These are phyloP conservation scores for Lachnellula cervina DNA, from an alignment of 2,329 filamentous ascomycete species.

Conservation along the genomic window DNA sequence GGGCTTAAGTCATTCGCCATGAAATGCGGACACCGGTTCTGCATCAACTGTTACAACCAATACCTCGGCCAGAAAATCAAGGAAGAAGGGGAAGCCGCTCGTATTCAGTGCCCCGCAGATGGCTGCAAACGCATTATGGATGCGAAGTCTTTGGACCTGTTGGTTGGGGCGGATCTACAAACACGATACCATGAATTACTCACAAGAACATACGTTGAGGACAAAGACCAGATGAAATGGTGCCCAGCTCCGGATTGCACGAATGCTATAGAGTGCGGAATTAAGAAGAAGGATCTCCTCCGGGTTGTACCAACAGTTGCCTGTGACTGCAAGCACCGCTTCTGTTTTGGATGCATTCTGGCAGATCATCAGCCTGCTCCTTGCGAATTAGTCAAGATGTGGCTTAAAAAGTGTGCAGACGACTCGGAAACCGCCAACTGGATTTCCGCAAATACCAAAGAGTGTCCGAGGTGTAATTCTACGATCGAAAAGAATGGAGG, in stretches of 20 bases:
- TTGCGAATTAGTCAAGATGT: slow-evolving; percentile 85
- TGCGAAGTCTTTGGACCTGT: slow-evolving; percentile 75
- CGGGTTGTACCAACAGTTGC: slow-evolving; percentile 85
- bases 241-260: slow-evolving; percentile 96
- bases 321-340: slow-evolving; percentile 78
- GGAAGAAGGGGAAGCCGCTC: slow-evolving; percentile 89
- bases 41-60: slow-evolving; percentile 84
- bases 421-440: slow-evolving; percentile 98
- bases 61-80: slow-evolving; percentile 91
- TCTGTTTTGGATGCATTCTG: slow-evolving; percentile 92
- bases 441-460: slow-evolving; percentile 98
- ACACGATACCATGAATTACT: slow-evolving; percentile 77
- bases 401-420: slow-evolving; percentile 97
- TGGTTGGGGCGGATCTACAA: slow-evolving; percentile 55
- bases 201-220: slow-evolving; percentile 92
- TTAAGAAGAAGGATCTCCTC: slow-evolving; percentile 83
- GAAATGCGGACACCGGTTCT: slow-evolving; percentile 92
- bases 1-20: slow-evolving; percentile 82
- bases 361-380: slow-evolving; percentile 91
- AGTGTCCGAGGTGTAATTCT: slow-evolving; percentile 91
- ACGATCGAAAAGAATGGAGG: slow-evolving; percentile 99
- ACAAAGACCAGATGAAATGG: slow-evolving; percentile 94
- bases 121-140: slow-evolving; percentile 88
- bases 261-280: slow-evolving; percentile 81
- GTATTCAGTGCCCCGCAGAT: slow-evolving; percentile 89